Evolutionary conservation across 805 yeast genomes (phyloP), one percentile per base, ranked within the genome.

Genomic region (Cyberlindnera galapagoensis): DNA sequence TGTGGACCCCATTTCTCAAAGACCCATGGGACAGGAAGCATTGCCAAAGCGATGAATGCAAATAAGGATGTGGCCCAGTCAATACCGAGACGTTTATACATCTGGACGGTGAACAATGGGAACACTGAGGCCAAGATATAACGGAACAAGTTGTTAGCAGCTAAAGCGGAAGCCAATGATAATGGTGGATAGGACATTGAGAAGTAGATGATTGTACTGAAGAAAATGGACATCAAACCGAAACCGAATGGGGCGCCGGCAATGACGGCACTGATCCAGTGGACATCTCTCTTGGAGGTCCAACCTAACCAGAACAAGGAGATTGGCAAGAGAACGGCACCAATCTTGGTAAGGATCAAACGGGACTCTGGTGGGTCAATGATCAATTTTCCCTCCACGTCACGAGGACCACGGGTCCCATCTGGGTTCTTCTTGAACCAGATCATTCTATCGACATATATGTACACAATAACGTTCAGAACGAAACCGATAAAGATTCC

Each of bases 71-170:
- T 63, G 9, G 94, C 96, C 94, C 94, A 85, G 46, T 73, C 82
- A 43, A 78, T 72, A 24, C 76, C 76, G 49, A 87, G 62, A 26
- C 67, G 76, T 13, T 68, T 54, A 61, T 80, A 79, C 94, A 87
- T 83, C 59, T 86, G 95, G 14, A 76, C 71, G 2, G 87, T 82
- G 60, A 87, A 86, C 38, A 87, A 64, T 35, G 95, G 95, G 67
- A 87, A 79, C 14, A 77, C 83, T 6, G 85, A 76, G 8, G 94
- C 85, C 40, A 81, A 54, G 20, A 79, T 44, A 52, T 84, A 85
- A 60, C 96, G 72, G 36, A 79, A 57, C 49, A 87, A 63, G 54
- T 83, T 84, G 59, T 86, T 87, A 10, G 95, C 95, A 21, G 95
- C 95, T 40, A 85, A 57, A 4, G 94, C 90, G n/a, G 90, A 78